Evolutionary conservation across 2,329 filamentous ascomycete species (phyloP).

Genomic region (Ambrosiella cleistominuta): DNA sequence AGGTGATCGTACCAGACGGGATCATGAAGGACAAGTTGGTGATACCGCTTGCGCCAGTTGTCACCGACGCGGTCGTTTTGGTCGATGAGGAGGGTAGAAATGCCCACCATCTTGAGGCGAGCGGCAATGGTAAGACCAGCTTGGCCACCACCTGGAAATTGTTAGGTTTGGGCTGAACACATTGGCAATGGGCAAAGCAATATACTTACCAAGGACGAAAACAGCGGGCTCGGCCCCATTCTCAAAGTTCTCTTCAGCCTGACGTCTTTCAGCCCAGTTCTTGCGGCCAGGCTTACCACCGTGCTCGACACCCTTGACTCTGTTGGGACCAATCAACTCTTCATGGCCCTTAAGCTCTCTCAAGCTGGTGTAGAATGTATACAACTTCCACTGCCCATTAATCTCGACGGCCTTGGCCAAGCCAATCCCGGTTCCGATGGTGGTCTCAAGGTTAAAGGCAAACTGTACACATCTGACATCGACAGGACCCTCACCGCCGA

Average conservation of each 20-base stretch:
- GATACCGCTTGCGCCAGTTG: conserved; percentile 46
- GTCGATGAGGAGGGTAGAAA: conserved; percentile 41
- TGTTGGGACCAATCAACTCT: conserved; percentile 27
- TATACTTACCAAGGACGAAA: conserved; percentile 38
- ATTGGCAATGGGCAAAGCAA: neutral
- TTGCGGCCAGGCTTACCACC: conserved; percentile 31
- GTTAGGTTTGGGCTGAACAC: conserved; percentile 5
- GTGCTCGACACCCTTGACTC: conserved; percentile 39
- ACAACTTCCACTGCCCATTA: conserved; percentile 37
- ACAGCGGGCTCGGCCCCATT: conserved; percentile 35
- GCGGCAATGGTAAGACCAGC: conserved; percentile 39
- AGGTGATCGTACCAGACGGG: conserved; percentile 44
- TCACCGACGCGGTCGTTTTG: conserved; percentile 40
- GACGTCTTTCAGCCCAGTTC: conserved; percentile 43
- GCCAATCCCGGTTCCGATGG: conserved; percentile 37
- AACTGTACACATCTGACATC: conserved; percentile 35
- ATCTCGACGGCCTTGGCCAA: conserved; percentile 32
- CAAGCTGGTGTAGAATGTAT: conserved; percentile 44
- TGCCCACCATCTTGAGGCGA: conserved; percentile 39
- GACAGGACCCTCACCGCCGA: conserved; percentile 17
- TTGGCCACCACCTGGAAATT: conserved; percentile 36
- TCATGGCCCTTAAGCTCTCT: conserved; percentile 35
- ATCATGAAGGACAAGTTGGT: conserved; percentile 50
- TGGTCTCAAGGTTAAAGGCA: conserved; percentile 36
- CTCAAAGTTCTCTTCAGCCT: conserved; percentile 28